A percentile compares a stretch with the other conserved stretches of the same genome.
phyloP scores from a whole-genome alignment of 2,329 filamentous ascomycete species.

The Trichoderma koningiopsis region DNA sequence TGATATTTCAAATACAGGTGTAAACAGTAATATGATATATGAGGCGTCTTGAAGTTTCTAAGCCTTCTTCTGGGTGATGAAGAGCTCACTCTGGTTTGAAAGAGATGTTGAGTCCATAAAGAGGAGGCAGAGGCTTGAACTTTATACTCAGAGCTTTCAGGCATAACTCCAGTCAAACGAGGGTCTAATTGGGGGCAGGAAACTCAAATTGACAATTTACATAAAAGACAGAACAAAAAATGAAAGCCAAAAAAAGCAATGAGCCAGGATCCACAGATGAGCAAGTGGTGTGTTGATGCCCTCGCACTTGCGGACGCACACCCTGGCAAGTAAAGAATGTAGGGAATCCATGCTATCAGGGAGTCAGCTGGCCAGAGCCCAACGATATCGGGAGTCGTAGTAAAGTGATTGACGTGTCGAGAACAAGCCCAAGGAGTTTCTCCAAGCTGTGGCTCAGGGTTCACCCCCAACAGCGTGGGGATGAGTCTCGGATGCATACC shows the following conservation, averaged over 20 bases:
- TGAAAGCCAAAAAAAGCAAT: not conserved
- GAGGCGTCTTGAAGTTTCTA: not conserved
- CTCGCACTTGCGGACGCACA: not conserved
- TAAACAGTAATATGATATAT: not conserved
- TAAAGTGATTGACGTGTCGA: slow-evolving; percentile 28
- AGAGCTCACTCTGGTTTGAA: not conserved
- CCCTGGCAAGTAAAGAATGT: not conserved
- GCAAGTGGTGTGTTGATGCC: not conserved
- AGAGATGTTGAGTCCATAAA: not conserved
- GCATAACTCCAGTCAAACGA: not conserved
- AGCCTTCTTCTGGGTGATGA: not conserved
- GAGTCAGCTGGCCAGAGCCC: slow-evolving; percentile 21
- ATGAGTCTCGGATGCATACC: not conserved
- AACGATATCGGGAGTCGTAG: slow-evolving; percentile 15
- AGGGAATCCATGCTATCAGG: slow-evolving; percentile 22
- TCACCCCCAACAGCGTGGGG: slow-evolving; percentile 25
- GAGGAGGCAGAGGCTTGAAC: slow-evolving; percentile 1
- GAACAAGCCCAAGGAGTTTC: slow-evolving; percentile 23
- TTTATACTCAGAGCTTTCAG: slow-evolving; percentile 20
- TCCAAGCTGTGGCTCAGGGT: not conserved
- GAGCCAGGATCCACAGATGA: not conserved
- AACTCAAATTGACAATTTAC: not conserved
- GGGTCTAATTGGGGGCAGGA: not conserved
- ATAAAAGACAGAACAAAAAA: not conserved
- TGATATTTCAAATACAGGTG: not conserved